Evolutionary conservation across 345 rosid genomes (phyloP), one percentile per base, ranked within the genome.

Genomic region (Jatropha curcas): DNA sequence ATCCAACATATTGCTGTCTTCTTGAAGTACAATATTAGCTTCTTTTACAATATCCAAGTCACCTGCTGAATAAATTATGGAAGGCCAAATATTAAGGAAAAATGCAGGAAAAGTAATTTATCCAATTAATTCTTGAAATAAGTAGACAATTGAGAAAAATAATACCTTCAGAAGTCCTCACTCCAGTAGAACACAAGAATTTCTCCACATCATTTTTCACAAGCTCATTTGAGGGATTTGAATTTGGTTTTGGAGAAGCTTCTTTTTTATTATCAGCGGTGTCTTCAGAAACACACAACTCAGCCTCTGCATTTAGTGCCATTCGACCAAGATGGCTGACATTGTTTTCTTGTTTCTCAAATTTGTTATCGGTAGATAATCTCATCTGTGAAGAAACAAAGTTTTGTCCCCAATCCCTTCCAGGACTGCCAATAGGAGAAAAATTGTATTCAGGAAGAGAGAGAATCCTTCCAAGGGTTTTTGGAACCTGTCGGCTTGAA

Each of bases 391-490:
- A 74, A 33, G 86, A 73, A 60, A 82, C 75, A 74, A 80, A 77
- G 80, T 78, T 78, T 55, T 71, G 84, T 50, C 78, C 92, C 78
- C 68, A 75, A 59, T 85, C 86, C 76, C 84, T 85, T 79, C 85
- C 86, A 16, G 99, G 94, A 72, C 98, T 95, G 66, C 80, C 82
- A 71, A 83, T 31, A 68, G 94, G 94, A 50, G 98, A 89, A 72
- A 58, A 63, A 60, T 70, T 82, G 76, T 86, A 86, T 56, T 92
- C 96, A 50, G 98, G 90, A 79, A 92, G 87, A 24, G 93, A 86
- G 33, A 95, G 96, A 71, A 95, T 90, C 77, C 88, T 83, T 62
- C 96, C 98, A 17, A 96, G 85, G 55, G 95, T 80, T 86, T 75
- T 90, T 2, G 90, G 88, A 50, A 67, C 70, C 39, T 77, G 85